Conservation (phyloP, 176 grass and related monocot genomes). For the Calamus simplicifolius region DNA sequence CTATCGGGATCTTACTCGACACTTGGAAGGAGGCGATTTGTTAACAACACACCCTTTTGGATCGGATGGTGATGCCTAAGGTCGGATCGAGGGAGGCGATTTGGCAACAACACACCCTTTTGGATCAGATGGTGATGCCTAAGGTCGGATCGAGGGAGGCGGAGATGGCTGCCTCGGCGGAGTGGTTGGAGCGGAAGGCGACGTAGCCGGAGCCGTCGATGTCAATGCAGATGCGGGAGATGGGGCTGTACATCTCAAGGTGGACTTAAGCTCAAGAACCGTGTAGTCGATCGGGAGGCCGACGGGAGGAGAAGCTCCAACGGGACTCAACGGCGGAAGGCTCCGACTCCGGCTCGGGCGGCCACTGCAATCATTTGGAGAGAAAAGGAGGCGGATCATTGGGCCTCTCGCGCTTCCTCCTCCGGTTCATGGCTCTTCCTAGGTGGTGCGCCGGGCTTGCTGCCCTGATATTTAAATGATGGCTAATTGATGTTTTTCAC, state of each 20-base stretch:
- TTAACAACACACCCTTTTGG: too few relatives aligned
- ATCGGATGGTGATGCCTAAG: slow-evolving; percentile 37
- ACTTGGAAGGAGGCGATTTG: slow-evolving; percentile 68
- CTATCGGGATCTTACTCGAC: too few relatives aligned
- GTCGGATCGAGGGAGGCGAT: slow-evolving; percentile 66
- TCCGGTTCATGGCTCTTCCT: slow-evolving; percentile 16
- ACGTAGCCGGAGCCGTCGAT: slow-evolving; percentile 55
- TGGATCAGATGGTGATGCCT: slow-evolving; percentile 34
- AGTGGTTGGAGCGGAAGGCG: slow-evolving; percentile 52
- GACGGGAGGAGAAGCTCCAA: neutral
- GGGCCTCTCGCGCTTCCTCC: slow-evolving; percentile 43
- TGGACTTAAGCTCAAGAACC: slow-evolving; percentile 86
- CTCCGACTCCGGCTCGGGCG: slow-evolving; percentile 10
- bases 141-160: slow-evolving; percentile 60
- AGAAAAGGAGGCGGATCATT: slow-evolving; percentile 8
- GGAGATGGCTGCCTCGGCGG: slow-evolving; percentile 43
- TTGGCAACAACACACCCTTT: too few relatives aligned
- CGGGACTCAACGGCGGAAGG: neutral
- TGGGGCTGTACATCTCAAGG: slow-evolving; percentile 55
- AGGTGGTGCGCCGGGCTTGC: too few relatives aligned
- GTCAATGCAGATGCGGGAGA: slow-evolving; percentile 63
- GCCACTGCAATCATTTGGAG: slow-evolving; percentile 33
- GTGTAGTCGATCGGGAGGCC: slow-evolving; percentile 58
- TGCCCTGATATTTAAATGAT: too few relatives aligned
- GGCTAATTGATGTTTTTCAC: too few relatives aligned